Evolutionary conservation across 2,329 filamentous ascomycete species (phyloP), one percentile per base, ranked within the genome.

Genomic region (Pseudocercospora ulei): DNA sequence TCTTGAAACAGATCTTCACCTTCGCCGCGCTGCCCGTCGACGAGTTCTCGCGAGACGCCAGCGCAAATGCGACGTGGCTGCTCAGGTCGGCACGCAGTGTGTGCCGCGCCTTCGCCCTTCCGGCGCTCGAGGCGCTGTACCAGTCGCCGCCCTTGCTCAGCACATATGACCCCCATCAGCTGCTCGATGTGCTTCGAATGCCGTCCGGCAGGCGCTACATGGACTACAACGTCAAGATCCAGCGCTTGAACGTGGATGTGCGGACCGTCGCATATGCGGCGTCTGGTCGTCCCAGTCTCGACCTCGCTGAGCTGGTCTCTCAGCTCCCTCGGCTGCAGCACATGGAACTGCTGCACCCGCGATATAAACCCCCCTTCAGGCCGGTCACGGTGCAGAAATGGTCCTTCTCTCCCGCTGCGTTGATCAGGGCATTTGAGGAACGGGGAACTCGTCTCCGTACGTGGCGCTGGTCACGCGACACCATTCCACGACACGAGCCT

Each of bases 181-280:
- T 62, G 8, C 48, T 60, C 7, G 52, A 54, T 5, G 45, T 60
- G 4, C 35, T 59, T 13, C 45, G 48, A 5, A 48, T 46, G 26
- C 50, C 49, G 2, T 42, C 48, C 5, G 47, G 54, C 7, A 52
- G 49, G 18, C 51, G 51, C 3, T 53, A 55, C 34, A 56, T 64
- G 46, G 77, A 82, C 46, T 88, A 88, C 57, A 68, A 72, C 25
- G 69, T 69, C 49, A 92, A 86, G 63, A 70, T 90, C 34, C 73
- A 78, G 54, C 68, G 72, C 5, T 62, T 94, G 13, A 73, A 76
- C 41, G 65, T 92, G 31, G 78, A 90, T 53, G 76, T 80, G 7
- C 71, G 68, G 23, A 71, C 64, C 41, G 67, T 76, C 35, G 62
- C 68, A 25, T 71, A 73, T 50, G 69, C 67, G 36, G 70, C 70